phyloP scores from a whole-genome alignment of 2,329 filamentous ascomycete species.

The Hypoxylon sp. region DNA sequence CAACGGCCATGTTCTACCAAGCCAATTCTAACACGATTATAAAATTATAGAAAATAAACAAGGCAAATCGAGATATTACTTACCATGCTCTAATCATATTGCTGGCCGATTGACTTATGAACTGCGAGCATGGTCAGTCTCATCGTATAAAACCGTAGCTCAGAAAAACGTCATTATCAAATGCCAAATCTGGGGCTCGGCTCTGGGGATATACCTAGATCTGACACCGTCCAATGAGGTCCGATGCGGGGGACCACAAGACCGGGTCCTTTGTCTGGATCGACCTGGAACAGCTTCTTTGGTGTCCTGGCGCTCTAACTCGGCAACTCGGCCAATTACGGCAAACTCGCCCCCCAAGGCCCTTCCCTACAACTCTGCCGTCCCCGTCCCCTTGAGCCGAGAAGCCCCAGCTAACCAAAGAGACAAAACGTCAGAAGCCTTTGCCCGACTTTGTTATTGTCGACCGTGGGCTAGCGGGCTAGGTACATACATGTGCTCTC shows the following conservation, averaged over 20 bases:
- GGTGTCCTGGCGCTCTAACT: slow-evolving; percentile 33
- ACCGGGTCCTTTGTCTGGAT: slow-evolving; percentile 9
- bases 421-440: slow-evolving; percentile 37
- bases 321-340: slow-evolving; percentile 59
- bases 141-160: neutral
- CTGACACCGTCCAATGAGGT: too few species aligned
- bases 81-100: neutral
- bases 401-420: slow-evolving; percentile 35
- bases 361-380: slow-evolving; percentile 26
- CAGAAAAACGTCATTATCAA: slow-evolving; percentile 36
- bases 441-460: neutral
- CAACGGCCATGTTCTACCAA: too few species aligned
- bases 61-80: too few species aligned
- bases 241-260: slow-evolving; percentile 35
- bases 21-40: too few species aligned
- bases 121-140: neutral
- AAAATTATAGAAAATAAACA: too few species aligned
- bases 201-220: slow-evolving; percentile 4
- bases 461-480: neutral
- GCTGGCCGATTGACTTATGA: neutral
- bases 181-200: slow-evolving; percentile 28
- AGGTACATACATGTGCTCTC: slow-evolving; percentile 19
- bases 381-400: slow-evolving; percentile 52
- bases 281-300: slow-evolving; percentile 12
- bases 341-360: slow-evolving; percentile 43